A percentile compares a stretch with the other conserved stretches of the same genome.
Evolutionary conservation across 1,284 basidiomycete species (phyloP).

Genomic region (Ganoderma lucidum): DNA sequence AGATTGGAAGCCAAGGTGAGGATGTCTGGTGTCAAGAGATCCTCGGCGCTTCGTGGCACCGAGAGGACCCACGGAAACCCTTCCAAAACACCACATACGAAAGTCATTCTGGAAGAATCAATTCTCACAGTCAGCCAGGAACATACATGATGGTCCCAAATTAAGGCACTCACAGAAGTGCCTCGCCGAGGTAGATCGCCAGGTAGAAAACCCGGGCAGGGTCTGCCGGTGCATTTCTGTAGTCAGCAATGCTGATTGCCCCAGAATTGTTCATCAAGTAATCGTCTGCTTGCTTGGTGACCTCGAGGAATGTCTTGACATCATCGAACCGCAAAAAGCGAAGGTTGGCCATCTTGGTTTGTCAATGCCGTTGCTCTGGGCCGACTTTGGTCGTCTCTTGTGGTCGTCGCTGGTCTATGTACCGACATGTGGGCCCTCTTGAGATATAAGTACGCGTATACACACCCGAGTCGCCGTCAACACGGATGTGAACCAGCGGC

Average conservation of each 20-base stretch:
- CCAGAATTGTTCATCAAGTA: slow-evolving; percentile 27
- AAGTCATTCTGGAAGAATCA: slow-evolving; percentile 3
- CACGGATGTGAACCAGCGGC: background rate
- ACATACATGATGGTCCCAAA: background rate
- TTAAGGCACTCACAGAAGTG: slow-evolving; percentile 24
- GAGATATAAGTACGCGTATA: background rate
- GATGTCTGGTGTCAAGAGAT: slow-evolving; percentile 2
- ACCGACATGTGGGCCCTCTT: background rate
- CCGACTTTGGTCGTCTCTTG: background rate
- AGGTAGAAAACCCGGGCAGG: slow-evolving; percentile 12
- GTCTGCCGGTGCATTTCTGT: background rate
- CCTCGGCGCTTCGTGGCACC: slow-evolving; percentile 1
- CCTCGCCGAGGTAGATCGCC: slow-evolving; percentile 25
- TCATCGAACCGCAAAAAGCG: slow-evolving; percentile 26
- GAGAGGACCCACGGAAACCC: slow-evolving; percentile 12
- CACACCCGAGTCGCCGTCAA: background rate
- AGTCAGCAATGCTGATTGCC: background rate
- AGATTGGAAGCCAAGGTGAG: slow-evolving; percentile 8
- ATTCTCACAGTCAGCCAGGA: background rate
- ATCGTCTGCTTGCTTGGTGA: slow-evolving; percentile 28
- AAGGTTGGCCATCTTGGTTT: slow-evolving; percentile 16
- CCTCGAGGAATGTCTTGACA: slow-evolving; percentile 21
- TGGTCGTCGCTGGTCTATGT: background rate
- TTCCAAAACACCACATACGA: background rate
- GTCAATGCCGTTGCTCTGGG: background rate